A percentile compares a stretch with the other conserved stretches of the same genome.
These are phyloP conservation scores for Dentipellis sp. DNA, from an alignment of 768 basidiomycete genomes.

Conservation along the genomic window DNA sequence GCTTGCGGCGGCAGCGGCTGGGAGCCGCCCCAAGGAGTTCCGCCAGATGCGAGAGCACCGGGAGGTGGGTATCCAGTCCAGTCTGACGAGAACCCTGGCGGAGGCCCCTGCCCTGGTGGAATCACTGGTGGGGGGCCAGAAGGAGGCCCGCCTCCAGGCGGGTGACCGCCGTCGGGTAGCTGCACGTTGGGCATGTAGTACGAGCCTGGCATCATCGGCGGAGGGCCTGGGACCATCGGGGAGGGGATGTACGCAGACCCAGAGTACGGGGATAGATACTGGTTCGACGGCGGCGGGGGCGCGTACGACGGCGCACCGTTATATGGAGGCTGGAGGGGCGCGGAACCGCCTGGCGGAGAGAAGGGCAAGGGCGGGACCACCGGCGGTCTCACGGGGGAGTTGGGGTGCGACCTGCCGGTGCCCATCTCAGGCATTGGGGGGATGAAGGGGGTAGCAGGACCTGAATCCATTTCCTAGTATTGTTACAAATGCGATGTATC, in stretches of 20 bases:
- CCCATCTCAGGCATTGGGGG: constrained; percentile 20
- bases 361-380: constrained; percentile 20
- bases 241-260: constrained; percentile 9
- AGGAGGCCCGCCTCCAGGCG: background rate
- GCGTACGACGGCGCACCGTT: constrained; percentile 1
- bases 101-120: constrained; percentile 10
- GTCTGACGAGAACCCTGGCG: constrained; percentile 21
- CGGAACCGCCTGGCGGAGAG: constrained; percentile 5
- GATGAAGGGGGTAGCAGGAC: constrained; percentile 21
- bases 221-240: constrained; percentile 17
- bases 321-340: background rate
- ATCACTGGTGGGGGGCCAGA: constrained; percentile 4
- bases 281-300: constrained; percentile 13
- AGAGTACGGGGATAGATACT: constrained; percentile 12
- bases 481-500: background rate
- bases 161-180: constrained; percentile 13
- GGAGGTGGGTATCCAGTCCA: constrained; percentile 21
- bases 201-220: constrained; percentile 18
- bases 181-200: constrained; percentile 24
- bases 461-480: constrained; percentile 7
- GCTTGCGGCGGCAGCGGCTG: constrained; percentile 9
- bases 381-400: constrained; percentile 15
- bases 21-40: constrained; percentile 6
- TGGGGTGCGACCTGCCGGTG: constrained; percentile 10
- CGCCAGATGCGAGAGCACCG: constrained; percentile 1